Evolutionary conservation across 768 basidiomycete genomes (phyloP), one percentile per base, ranked within the genome.

Genomic region (Termitomyces sp.): DNA sequence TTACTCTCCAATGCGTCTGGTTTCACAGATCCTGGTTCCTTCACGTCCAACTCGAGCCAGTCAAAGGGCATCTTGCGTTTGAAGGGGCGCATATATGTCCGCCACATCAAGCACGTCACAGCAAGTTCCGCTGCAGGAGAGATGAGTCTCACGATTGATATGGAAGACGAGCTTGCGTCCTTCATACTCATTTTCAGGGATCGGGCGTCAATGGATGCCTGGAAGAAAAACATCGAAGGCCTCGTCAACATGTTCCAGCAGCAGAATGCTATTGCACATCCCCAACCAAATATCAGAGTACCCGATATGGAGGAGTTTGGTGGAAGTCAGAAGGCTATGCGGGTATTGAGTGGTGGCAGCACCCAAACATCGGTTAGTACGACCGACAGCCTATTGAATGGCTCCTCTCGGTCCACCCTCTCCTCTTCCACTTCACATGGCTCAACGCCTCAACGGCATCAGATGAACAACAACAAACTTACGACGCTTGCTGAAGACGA

Each of bases 111-210:
- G 63, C 86, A 88, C 54, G 89, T 99, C 54, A 86, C 86, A 30
- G 89, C 94, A 58, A 86, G 86, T 35, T 88, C 87, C 3, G 78
- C 84, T 9, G 80, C 81, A 20, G 87, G 87, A 35, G 95, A 96
- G 70, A 80, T 97, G 75, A 95, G 92, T 68, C 79, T 98, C 60
- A 97, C 96, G 5, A 96, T 99, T 66, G 89, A 93, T 65, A 98
- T 99, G 94, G 92, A 94, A 74, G 96, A 98, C 68, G 93, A 96
- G 67, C 76, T 97, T 55, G 95, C 97, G 60, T 91, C 90, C 52
- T 98, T 99, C 74, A 96, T 98, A 71, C 81, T 99, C 48, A 88
- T 94, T 65, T 99, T 97, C 81, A 90, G 88, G 67, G 92, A 98
- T 55, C 85, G 90, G 32, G 76, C 85, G n/a, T 88, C 88, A 2